Conservation (phyloP, 306 rosid genomes). For the Pterocarpus santalinus region DNA sequence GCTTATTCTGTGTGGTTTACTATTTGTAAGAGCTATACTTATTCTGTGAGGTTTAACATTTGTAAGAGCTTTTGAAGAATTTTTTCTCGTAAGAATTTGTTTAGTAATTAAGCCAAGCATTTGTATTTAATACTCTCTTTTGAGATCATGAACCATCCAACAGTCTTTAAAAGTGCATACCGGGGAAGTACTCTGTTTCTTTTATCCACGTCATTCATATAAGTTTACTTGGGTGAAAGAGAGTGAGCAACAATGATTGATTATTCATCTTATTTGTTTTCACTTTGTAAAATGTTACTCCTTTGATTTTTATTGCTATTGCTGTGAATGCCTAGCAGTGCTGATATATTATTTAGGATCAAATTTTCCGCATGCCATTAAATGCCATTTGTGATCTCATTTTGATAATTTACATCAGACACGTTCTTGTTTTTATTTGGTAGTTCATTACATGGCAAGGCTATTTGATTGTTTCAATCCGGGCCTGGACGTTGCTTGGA, state of each 20-base stretch:
- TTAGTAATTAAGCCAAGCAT: slow-evolving; percentile 7
- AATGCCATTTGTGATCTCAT: slow-evolving; percentile 19
- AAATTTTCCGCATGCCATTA: slow-evolving; percentile 29
- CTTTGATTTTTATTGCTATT: slow-evolving; percentile 33
- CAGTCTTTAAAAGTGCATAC: slow-evolving; percentile 14
- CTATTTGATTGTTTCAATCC: slow-evolving; percentile 38
- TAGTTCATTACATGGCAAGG: slow-evolving; percentile 29
- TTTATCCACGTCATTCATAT: slow-evolving; percentile 17
- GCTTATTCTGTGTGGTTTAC: background rate
- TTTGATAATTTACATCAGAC: slow-evolving; percentile 23
- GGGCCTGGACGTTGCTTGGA: slow-evolving; percentile 26
- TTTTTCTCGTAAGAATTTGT: slow-evolving; percentile 2
- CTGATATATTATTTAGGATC: slow-evolving; percentile 5
- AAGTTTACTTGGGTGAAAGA: slow-evolving; percentile 27
- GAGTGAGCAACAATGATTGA: slow-evolving; percentile 8
- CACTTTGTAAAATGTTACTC: background rate
- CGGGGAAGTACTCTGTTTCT: slow-evolving; percentile 30
- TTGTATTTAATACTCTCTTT: slow-evolving; percentile 22
- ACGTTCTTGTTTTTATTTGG: slow-evolving; percentile 35
- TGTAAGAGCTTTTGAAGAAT: background rate
- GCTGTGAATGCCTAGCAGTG: slow-evolving; percentile 36
- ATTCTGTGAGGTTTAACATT: background rate
- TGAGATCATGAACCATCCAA: slow-evolving; percentile 29
- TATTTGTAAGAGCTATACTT: background rate
- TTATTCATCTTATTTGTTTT: slow-evolving; percentile 23